phyloP scores from a whole-genome alignment of 306 rosid genomes.

The Cotoneaster glaucophyllus region DNA sequence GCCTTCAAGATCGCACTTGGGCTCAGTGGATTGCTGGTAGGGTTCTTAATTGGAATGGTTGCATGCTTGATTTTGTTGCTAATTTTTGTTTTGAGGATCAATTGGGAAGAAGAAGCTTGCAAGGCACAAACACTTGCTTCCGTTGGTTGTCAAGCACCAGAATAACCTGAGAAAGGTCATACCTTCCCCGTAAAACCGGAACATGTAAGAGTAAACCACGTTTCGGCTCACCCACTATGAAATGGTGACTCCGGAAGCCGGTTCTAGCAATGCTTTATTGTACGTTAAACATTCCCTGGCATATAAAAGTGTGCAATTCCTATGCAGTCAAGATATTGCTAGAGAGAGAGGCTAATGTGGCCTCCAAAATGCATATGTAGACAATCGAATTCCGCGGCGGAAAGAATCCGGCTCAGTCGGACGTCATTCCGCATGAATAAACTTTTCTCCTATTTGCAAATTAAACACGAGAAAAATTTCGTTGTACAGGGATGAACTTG shows the following conservation, averaged over 20 bases:
- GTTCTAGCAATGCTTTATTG: background rate
- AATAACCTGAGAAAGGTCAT: background rate
- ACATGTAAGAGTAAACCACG: background rate
- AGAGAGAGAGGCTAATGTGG: background rate
- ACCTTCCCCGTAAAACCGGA: background rate
- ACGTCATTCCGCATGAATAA: background rate
- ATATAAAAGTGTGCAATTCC: background rate
- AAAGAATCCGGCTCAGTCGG: background rate
- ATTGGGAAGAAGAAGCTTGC: constrained; percentile 59
- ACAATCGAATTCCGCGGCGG: background rate
- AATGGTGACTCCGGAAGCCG: background rate
- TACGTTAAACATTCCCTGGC: background rate
- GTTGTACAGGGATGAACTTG: background rate
- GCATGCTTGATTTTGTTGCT: constrained; percentile 39
- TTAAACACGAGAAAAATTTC: background rate
- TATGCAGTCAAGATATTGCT: background rate
- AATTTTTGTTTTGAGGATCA: constrained; percentile 41
- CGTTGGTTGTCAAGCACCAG: constrained; percentile 6
- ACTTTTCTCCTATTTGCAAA: background rate
- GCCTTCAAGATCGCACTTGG: constrained; percentile 63
- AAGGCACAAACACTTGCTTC: constrained; percentile 46
- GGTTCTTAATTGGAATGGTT: constrained; percentile 47
- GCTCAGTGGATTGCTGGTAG: constrained; percentile 56
- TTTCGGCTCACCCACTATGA: background rate
- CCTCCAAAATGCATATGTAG: background rate